Evolutionary conservation across 2,329 filamentous ascomycete genomes (phyloP).

Genomic region (Trichoderma brevicompactum): DNA sequence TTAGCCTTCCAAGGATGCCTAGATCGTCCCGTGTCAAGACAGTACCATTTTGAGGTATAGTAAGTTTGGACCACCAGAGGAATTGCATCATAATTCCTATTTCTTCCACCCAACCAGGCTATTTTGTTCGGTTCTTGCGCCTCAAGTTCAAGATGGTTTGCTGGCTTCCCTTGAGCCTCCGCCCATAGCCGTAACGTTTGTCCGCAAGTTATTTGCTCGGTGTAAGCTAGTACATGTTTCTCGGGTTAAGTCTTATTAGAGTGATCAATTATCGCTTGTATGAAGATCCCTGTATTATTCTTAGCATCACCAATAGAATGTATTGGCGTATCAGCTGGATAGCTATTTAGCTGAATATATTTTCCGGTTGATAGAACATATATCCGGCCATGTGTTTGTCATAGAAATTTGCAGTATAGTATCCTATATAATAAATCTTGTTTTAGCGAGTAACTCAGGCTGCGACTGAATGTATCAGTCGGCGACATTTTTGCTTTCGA

Average conservation of each 20-base stretch:
- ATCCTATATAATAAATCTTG: background rate
- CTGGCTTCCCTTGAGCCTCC: background rate
- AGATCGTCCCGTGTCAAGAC: background rate
- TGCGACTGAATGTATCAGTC: background rate
- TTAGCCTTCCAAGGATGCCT: background rate
- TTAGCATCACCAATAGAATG: background rate
- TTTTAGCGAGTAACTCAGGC: background rate
- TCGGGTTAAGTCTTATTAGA: background rate
- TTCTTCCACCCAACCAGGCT: background rate
- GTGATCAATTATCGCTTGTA: background rate
- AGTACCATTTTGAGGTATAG: background rate
- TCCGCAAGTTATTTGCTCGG: background rate
- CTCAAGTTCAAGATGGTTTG: background rate
- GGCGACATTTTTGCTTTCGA: background rate
- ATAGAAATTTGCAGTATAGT: conserved; percentile 4
- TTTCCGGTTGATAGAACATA: background rate
- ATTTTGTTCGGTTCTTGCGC: background rate
- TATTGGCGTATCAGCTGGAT: background rate
- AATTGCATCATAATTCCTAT: background rate
- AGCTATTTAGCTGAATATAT: background rate
- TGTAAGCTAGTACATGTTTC: background rate
- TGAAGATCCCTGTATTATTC: background rate
- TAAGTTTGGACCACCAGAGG: background rate
- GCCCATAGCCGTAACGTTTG: background rate
- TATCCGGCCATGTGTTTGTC: background rate